phyloP scores from a whole-genome alignment of 441 rosid genomes.

The Jatropha podagrica region DNA sequence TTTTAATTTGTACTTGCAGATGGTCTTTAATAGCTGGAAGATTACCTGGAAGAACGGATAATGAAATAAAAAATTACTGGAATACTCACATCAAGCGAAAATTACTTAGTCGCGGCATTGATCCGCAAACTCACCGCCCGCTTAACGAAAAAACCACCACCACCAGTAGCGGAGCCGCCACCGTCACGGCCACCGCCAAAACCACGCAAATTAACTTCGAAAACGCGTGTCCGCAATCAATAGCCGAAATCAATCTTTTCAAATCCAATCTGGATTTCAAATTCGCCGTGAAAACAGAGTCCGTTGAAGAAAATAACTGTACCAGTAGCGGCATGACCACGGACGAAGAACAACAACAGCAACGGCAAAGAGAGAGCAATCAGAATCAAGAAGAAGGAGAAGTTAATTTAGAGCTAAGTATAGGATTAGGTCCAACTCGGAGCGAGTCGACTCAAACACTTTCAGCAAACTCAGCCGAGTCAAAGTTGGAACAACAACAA shows the following conservation, averaged over 20 bases:
- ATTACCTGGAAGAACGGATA: slow-evolving; percentile 45
- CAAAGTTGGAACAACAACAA: slow-evolving; percentile 23
- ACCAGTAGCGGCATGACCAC: slow-evolving; percentile 29
- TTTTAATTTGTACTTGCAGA: slow-evolving; percentile 13
- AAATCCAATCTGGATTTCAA: slow-evolving; percentile 16
- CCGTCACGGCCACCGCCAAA: background rate
- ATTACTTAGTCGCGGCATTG: slow-evolving; percentile 39
- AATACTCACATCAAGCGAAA: slow-evolving; percentile 47
- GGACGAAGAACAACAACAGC: slow-evolving; percentile 25
- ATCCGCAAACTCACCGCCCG: slow-evolving; percentile 40
- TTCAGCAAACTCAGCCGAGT: slow-evolving; percentile 45
- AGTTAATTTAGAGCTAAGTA: slow-evolving; percentile 22
- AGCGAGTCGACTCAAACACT: slow-evolving; percentile 20
- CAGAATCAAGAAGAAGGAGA: slow-evolving; percentile 6
- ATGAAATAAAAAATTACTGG: slow-evolving; percentile 49
- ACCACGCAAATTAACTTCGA: slow-evolving; percentile 21
- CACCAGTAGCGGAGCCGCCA: background rate
- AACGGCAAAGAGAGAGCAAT: background rate
- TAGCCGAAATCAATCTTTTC: slow-evolving; percentile 6
- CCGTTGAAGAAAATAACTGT: slow-evolving; percentile 22
- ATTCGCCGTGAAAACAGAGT: slow-evolving; percentile 16
- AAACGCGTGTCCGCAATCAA: slow-evolving; percentile 11
- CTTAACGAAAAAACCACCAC: slow-evolving; percentile 18
- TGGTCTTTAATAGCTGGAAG: slow-evolving; percentile 48
- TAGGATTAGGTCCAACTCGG: slow-evolving; percentile 29